Conservation (phyloP, 345 rosid species). For the Lepidium africanum region DNA sequence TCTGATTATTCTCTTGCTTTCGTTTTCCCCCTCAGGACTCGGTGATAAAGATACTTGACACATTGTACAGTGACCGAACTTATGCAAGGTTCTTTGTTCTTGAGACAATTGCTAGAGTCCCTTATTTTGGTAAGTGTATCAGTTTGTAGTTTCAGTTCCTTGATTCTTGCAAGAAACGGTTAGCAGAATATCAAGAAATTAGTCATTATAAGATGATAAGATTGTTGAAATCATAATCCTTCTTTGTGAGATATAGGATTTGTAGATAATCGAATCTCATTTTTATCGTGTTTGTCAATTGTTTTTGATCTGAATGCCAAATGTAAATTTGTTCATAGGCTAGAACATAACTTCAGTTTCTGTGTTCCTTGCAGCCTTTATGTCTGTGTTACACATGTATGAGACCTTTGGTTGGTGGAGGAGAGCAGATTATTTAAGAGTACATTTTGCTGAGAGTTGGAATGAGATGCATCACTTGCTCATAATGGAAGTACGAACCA, state of each 20-base stretch:
- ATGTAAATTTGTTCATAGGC: neutral
- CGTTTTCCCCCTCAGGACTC: constrained; percentile 49
- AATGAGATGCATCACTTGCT: constrained; percentile 99
- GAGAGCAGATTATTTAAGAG: constrained; percentile 88
- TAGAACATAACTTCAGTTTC: neutral
- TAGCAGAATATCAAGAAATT: neutral
- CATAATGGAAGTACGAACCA: constrained; percentile 83
- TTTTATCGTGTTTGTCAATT: neutral
- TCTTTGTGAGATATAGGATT: constrained; percentile 29
- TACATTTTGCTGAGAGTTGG: constrained; percentile 99
- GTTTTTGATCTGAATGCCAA: neutral
- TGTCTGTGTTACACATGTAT: constrained; percentile 93
- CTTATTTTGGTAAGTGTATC: constrained; percentile 70
- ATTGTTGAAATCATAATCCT: neutral
- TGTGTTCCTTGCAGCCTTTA: constrained; percentile 53
- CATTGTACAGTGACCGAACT: constrained; percentile 66
- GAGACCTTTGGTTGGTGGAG: constrained; percentile 99
- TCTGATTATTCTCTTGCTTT: neutral
- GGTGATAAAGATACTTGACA: constrained; percentile 80
- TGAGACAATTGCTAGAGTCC: constrained; percentile 97
- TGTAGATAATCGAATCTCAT: constrained; percentile 48
- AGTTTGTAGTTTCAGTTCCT: neutral
- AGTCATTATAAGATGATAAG: neutral
- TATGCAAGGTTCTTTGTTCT: constrained; percentile 90
- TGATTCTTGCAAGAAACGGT: neutral